Evolutionary conservation across 2,329 filamentous ascomycete species (phyloP), one percentile per base, ranked within the genome.

Genomic region (Ophiognomonia clavigignenti-juglandacearum): DNA sequence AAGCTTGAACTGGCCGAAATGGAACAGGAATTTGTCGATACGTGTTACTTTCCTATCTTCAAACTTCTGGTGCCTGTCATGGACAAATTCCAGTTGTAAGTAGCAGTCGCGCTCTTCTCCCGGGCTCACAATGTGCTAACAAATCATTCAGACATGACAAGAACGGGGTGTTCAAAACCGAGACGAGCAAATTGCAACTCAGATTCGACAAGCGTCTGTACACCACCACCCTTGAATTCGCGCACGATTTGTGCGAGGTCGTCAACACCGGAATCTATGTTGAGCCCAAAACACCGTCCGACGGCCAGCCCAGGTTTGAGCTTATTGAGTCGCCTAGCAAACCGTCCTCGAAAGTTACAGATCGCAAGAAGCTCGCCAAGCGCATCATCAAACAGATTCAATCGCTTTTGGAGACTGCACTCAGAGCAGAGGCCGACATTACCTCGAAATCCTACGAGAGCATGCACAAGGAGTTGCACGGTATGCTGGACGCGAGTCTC

Each of bases 31-130:
- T 84, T 96, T 59, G 80, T 97, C 24, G 86, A 97, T 62, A 85
- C 81, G 29, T 85, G 95, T 57, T 98, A 97, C 67, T 96, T 97
- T 56, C 93, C 93, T 1, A 80, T 96, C 13, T 78, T 84, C 47
- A 83, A 83, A 57, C 69, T 95, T 42, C 75, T 98, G 19, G 78
- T 77, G 59, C 85, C 88, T 4, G 84, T 93, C 23, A 72, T 96
- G 41, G 85, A 90, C 34, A 89, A 86, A 66, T 89, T 89, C 9
- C 76, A 87, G 59, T 73, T 73, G 89, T 96, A 78, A 80, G 90
- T 80, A 47, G 23, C 42, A 36, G 13, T 29, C 44, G 9, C 4
- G 5, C 19, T n/a, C 32, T 16, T 16, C n/a, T 18, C 47, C 11
- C 29, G 20, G 36, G 23, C 38, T 19, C 16, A 43, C 19, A 48